Percentiles rank a stretch among this genome's conserved stretches.
Evolutionary conservation across 352 stramenopile species (phyloP).

Genomic region (Pythium sp.): DNA sequence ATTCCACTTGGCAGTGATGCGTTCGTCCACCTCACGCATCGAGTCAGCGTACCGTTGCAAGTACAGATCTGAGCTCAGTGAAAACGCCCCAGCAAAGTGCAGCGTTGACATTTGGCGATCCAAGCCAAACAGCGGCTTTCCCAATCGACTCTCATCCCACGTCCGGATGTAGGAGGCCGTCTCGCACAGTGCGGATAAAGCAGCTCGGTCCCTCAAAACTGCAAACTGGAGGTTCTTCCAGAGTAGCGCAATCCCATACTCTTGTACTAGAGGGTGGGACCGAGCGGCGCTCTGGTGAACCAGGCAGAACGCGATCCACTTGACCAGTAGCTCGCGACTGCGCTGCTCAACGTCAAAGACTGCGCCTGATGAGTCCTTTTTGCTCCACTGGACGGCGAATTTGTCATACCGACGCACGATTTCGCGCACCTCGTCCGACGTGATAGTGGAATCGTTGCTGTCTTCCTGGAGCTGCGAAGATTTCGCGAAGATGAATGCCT

Average conservation of each 20-base stretch:
- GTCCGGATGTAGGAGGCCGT: constrained; percentile 40
- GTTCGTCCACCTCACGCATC: background rate
- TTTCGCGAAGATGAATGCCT: background rate
- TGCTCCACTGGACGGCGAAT: background rate
- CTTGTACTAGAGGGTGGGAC: no score
- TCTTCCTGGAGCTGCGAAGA: background rate
- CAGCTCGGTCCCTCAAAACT: constrained; percentile 31
- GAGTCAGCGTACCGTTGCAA: background rate
- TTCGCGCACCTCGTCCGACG: background rate
- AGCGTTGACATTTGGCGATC: constrained; percentile 30
- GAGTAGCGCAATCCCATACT: constrained; percentile 41
- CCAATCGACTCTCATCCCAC: constrained; percentile 21
- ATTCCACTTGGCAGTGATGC: background rate
- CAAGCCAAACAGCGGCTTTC: constrained; percentile 38
- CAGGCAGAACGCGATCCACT: constrained; percentile 33
- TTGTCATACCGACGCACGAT: background rate
- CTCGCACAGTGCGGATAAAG: constrained; percentile 25
- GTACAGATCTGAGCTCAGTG: background rate
- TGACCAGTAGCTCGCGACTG: constrained; percentile 37
- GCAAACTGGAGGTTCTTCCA: constrained; percentile 34
- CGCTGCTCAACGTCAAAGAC: constrained; percentile 32
- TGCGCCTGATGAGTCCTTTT: background rate
- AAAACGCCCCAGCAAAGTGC: constrained; percentile 30
- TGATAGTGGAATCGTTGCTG: background rate
- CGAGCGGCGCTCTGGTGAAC: background rate